Evolutionary conservation across 2,329 filamentous ascomycete species (phyloP).

Genomic region (Claviceps pusilla): DNA sequence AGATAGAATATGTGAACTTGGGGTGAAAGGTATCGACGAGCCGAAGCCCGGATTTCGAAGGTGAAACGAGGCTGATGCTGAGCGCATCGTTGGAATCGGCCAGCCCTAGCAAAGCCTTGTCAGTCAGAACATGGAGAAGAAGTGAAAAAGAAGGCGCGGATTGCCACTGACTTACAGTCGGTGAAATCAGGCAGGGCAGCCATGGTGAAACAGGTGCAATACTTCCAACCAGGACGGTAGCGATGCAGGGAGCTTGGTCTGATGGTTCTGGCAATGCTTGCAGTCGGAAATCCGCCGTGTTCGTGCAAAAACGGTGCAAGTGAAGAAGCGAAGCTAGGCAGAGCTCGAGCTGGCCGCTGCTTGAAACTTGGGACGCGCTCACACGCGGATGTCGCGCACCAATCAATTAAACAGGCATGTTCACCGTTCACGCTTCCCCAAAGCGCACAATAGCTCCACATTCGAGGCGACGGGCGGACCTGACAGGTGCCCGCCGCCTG

Average conservation of each 20-base stretch:
- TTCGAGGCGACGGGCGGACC: constrained; percentile 5
- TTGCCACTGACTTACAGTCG: constrained; percentile 16
- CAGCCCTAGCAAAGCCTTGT: constrained; percentile 30
- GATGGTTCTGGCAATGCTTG: not conserved
- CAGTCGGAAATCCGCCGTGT: not conserved
- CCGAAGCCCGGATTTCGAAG: constrained; percentile 33
- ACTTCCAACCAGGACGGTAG: too few species aligned
- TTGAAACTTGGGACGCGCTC: constrained; percentile 1
- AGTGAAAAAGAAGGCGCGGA: not conserved
- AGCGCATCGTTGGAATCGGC: constrained; percentile 47
- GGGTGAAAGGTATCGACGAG: constrained; percentile 62
- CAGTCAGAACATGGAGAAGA: not conserved
- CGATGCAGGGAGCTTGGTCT: too few species aligned
- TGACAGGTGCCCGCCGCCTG: not conserved
- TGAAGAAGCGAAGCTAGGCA: not conserved
- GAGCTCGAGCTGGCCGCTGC: not conserved
- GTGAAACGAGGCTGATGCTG: constrained; percentile 42
- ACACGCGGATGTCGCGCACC: constrained; percentile 10
- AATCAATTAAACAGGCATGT: constrained; percentile 11
- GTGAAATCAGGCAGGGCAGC: constrained; percentile 16
- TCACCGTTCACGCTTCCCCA: not conserved
- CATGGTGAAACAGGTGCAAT: constrained; percentile 11
- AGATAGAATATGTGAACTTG: constrained; percentile 78
- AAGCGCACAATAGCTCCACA: constrained; percentile 2
- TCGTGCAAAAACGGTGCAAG: not conserved